These are phyloP conservation scores for Phaseolus coccineus DNA, from an alignment of 331 rosid species.

Conservation along the genomic window DNA sequence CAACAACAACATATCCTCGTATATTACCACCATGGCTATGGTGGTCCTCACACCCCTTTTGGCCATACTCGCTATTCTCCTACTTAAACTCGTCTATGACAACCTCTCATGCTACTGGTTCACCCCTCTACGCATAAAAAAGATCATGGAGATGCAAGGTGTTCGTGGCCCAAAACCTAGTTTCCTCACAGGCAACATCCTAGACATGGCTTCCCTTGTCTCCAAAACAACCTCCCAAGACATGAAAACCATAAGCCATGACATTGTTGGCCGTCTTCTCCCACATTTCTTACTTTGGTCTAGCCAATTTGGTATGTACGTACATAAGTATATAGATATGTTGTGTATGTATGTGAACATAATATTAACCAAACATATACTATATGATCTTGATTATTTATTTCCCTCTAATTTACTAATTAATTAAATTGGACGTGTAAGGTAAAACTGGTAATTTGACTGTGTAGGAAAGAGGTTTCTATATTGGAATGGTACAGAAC, in stretches of 20 bases:
- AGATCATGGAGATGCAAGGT: slow-evolving; percentile 88
- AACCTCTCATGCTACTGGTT: slow-evolving; percentile 65
- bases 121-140: slow-evolving; percentile 79
- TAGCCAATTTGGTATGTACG: slow-evolving; percentile 60
- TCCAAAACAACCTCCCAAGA: slow-evolving; percentile 73
- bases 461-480: slow-evolving; percentile 75
- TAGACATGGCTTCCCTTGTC: slow-evolving; percentile 78
- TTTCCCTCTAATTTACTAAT: neutral
- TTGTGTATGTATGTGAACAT: neutral
- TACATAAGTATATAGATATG: neutral
- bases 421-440: neutral
- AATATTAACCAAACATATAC: neutral
- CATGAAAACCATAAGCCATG: slow-evolving; percentile 78
- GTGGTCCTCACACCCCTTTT: slow-evolving; percentile 51
- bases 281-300: slow-evolving; percentile 93
- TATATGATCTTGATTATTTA: neutral
- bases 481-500: slow-evolving; percentile 91
- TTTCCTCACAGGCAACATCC: slow-evolving; percentile 79
- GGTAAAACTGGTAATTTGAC: neutral
- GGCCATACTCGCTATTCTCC: slow-evolving; percentile 43
- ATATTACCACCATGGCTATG: slow-evolving; percentile 47
- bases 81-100: slow-evolving; percentile 56
- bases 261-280: slow-evolving; percentile 83
- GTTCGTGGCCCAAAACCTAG: slow-evolving; percentile 88
- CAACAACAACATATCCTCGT: neutral